Base-by-base conservation (phyloP, 2,329 filamentous ascomycete species). In the Plectosphaerella sp. region DNA sequence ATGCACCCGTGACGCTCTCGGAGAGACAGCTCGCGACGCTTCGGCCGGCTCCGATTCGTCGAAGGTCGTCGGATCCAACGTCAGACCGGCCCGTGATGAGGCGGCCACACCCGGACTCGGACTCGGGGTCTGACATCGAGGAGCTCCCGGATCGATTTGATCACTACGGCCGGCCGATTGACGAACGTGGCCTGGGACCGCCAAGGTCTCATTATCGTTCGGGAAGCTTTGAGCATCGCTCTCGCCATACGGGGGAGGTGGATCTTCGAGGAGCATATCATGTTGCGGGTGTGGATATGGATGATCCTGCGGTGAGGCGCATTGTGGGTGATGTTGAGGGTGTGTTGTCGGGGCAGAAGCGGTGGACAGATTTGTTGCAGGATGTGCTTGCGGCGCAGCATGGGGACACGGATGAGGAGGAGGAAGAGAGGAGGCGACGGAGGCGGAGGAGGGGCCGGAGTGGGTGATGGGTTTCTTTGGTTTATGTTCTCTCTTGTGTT, bases 71-170 rank as follows among this genome's bases (percentile, higher is more conserved):
- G 0, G 71, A 72, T 24, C 65, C 68, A 0, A 66, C 66, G 1
- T 61, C 66, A 1, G 63, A 71, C 47, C 64, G 66, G 1, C 62
- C 58, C 1, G 42, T 63, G n/a, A 36, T 58, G 15, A 9, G 28
- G 8, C 28, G 28, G 28, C 54, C 58, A 2, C 60, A 61, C n/a
- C 61, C 55, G 11, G 58, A 41, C n/a, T 53, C 61, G 1, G 64
- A 64, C 16, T 65, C 64, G 1, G 68, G 71, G 16, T 64, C 69
- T 4, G 65, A 71, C 1, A 62, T 78, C 1, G 76, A 79, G 55
- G 56, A 67, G 3, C 60, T 80, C 0, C 77, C 77, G 0, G 72
- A 74, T 49, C 71, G 77, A 1, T 80, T 80, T 48, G 75, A 80
- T 54, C 51, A 60, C 1, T 58, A 72, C 2, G 77, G 77, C 1